These are phyloP conservation scores for Thermomucor indicae-seudaticae DNA, from an alignment of 371 early-diverging fungal genomes.

Conservation along the genomic window DNA sequence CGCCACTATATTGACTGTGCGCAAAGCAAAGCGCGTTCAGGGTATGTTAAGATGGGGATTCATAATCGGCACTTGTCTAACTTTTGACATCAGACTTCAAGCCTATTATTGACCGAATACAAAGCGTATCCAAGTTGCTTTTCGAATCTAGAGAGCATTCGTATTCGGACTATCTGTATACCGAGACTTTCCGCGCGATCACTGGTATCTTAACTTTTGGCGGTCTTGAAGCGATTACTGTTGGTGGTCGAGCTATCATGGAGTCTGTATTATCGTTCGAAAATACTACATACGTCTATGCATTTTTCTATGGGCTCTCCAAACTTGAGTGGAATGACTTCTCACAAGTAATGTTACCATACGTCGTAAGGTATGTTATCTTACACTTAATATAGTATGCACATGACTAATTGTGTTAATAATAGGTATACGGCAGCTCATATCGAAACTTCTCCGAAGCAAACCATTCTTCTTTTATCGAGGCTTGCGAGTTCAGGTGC, in stretches of 20 bases:
- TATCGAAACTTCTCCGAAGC: conserved; percentile 30
- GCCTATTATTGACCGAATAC: conserved; percentile 24
- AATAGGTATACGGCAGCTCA: conserved; percentile 41
- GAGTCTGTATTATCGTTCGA: conserved; percentile 50
- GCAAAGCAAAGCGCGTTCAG: conserved; percentile 54
- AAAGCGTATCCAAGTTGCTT: conserved; percentile 23
- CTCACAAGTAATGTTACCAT: conserved; percentile 65
- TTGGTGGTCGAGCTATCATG: conserved; percentile 58
- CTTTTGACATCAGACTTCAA: conserved; percentile 23
- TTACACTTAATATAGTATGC: background rate
- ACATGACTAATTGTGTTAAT: background rate
- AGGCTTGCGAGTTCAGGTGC: conserved; percentile 44
- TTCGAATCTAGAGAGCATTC: conserved; percentile 6
- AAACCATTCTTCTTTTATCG: conserved; percentile 53
- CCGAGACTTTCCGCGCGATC: conserved; percentile 21
- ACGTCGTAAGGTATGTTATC: conserved; percentile 48
- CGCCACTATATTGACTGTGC: conserved; percentile 50
- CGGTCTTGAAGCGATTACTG: conserved; percentile 55
- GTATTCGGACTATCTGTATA: conserved; percentile 16
- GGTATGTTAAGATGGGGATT: conserved; percentile 22
- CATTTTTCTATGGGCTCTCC: conserved; percentile 65
- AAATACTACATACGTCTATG: conserved; percentile 52
- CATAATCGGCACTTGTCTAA: background rate
- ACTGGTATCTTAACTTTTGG: conserved; percentile 48
- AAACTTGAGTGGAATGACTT: conserved; percentile 64